These are phyloP conservation scores for Tolypocladium amazonense DNA, from an alignment of 2,329 filamentous ascomycete genomes.

Conservation along the genomic window DNA sequence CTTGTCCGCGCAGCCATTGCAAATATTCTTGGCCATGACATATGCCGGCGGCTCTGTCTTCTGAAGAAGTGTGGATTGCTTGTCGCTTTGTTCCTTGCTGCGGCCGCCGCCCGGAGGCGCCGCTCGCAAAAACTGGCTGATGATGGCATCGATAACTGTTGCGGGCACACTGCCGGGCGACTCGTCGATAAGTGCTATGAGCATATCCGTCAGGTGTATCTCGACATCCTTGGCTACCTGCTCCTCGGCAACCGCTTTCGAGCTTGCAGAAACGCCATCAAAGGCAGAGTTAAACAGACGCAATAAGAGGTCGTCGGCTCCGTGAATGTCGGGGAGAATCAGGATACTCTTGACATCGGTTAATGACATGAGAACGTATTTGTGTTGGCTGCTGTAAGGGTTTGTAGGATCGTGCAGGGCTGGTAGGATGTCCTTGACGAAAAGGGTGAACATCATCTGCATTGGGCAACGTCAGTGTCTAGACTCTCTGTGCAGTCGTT, in stretches of 20 bases:
- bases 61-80: constrained; percentile 71
- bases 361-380: constrained; percentile 80
- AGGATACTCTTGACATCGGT: constrained; percentile 92
- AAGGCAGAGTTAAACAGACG: constrained; percentile 83
- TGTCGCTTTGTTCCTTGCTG: constrained; percentile 56
- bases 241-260: constrained; percentile 65
- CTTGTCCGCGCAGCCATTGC: constrained; percentile 79
- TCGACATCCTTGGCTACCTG: constrained; percentile 88
- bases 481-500: not conserved
- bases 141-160: constrained; percentile 81
- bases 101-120: constrained; percentile 58
- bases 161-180: constrained; percentile 59
- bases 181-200: constrained; percentile 82
- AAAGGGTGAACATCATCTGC: constrained; percentile 86
- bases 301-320: constrained; percentile 67
- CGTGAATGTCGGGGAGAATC: constrained; percentile 77
- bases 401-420: constrained; percentile 77
- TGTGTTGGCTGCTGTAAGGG: constrained; percentile 86
- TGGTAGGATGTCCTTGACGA: constrained; percentile 74
- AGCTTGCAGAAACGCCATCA: constrained; percentile 75
- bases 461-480: constrained; percentile 2
- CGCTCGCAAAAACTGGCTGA: constrained; percentile 89
- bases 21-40: constrained; percentile 91
- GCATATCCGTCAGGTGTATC: constrained; percentile 78
- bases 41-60: constrained; percentile 90